Percentiles rank a stretch among this genome's conserved stretches.
These are phyloP conservation scores for Mycena floridula DNA, from an alignment of 768 basidiomycete genomes.

Conservation along the genomic window DNA sequence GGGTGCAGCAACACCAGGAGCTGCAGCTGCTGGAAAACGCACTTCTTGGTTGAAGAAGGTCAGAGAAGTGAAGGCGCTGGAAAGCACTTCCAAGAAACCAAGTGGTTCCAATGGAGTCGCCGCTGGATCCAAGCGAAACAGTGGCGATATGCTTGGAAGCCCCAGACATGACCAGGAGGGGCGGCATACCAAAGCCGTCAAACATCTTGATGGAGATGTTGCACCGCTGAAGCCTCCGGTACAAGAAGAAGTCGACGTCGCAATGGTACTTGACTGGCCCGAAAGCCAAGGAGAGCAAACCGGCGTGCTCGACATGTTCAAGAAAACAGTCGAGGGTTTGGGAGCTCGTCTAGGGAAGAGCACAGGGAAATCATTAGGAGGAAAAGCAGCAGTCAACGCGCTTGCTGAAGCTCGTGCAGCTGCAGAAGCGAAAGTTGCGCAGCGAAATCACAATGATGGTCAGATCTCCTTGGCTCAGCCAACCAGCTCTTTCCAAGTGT, in stretches of 20 bases:
- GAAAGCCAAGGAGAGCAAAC: conserved; percentile 26
- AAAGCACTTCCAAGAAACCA: conserved; percentile 38
- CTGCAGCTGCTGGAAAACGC: conserved; percentile 47
- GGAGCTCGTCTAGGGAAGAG: conserved; percentile 54
- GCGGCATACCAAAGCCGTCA: conserved; percentile 43
- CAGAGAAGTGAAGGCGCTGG: conserved; percentile 65
- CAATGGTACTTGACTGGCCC: no score
- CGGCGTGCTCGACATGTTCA: conserved; percentile 60
- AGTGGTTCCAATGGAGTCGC: conserved; percentile 11
- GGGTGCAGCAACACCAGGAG: conserved; percentile 35
- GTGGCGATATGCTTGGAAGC: conserved; percentile 36
- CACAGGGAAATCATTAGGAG: conserved; percentile 58
- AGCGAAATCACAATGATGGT: conserved; percentile 49
- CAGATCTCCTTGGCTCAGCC: no score
- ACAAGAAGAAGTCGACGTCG: no score
- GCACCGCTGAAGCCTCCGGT: conserved; percentile 14
- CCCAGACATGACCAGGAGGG: conserved; percentile 30
- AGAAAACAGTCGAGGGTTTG: conserved; percentile 65
- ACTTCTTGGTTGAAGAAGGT: conserved; percentile 81
- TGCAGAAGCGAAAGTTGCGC: conserved; percentile 65
- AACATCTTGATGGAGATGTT: conserved; percentile 31
- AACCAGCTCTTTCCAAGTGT: no score
- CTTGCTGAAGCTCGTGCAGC: conserved; percentile 63
- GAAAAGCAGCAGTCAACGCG: conserved; percentile 44
- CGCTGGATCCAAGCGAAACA: conserved; percentile 57